Base-by-base conservation (phyloP, 768 basidiomycete species). In the Naematelia aurantialba region DNA sequence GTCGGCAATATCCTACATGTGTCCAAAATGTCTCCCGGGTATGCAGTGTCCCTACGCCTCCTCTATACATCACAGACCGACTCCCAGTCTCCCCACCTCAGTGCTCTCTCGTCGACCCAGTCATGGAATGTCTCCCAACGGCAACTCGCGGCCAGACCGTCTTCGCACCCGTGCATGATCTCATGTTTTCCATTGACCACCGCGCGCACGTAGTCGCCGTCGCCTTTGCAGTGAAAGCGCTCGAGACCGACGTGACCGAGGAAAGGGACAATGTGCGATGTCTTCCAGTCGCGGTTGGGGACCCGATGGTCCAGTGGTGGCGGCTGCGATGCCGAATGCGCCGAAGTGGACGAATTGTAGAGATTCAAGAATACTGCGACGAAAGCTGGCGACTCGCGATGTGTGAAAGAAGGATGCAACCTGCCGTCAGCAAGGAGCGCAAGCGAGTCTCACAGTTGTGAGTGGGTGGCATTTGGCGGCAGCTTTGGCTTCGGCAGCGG, bases 241-340 rank as follows among this genome's bases (percentile, higher is more conserved):
- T 80, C 79, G 22, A 80, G 63, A 5, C 78, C 74, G 51, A 80
- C 67, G 59, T 79, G 76, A 12, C 79, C 79, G 19, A 80, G 65
- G 76, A 79, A 80, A 1, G 79, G 77, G 8, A 78, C 64, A 22
- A 79, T 62, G 48, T 79, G 75, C 25, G 72, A 73, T n/a, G 79
- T 78, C 52, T 76, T 67, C 79, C 79, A 80, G 17, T 63, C 44
- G 19, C 79, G 61, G 5, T 65, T 60, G 47, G 58, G 59, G 4
- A 67, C 65, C 45, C 73, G 50, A 34, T 66, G 63, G 34, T 73
- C 67, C n/a, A 74, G 65, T 1, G 70, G 63, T 4, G 74, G 76
- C 11, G 60, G 30, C 14, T 57, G 48, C 11, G 61, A 64, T 11
- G 76, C 61, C 52, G 69, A 52, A 50, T 65, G 51, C 44, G 65